Evolutionary conservation across 805 yeast species (phyloP), one percentile per base, ranked within the genome.

Genomic region (Spathaspora passalidarum): DNA sequence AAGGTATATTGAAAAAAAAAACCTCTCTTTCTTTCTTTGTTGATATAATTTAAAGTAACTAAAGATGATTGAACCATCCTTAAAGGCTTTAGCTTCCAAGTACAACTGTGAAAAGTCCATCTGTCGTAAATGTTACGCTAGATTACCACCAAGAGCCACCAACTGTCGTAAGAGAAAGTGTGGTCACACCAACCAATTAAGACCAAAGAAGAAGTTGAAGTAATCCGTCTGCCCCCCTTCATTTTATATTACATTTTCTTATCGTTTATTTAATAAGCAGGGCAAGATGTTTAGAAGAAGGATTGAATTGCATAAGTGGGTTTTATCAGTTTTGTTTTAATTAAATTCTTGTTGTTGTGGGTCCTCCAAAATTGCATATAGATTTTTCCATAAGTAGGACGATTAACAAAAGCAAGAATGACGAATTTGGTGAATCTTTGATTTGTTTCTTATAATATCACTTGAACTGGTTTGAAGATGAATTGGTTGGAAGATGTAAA

Each of bases 101-200:
- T 94, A 87, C 92, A 94, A 94, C 96, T 94, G 98, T 84, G 99
- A 94, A 62, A 94, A 94, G 81, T 76, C 96, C 61, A 92, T 94
- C 76, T 94, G 99, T 86, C 95, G 99, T 81, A 88, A 91, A 77
- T 94, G 99, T 84, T 94, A 94, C 86, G 97, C 99, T 68, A 94
- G 99, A 85, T 91, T 94, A 73, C 99, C 99, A 73, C 97, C 99
- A 80, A 95, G 98, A 88, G 99, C 99, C 68, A 94, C 98, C 79
- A 94, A 94, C 97, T 94, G 99, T 86, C 90, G 99, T 84, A 94
- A 94, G 98, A 90, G 97, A 89, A 94, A 94, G 86, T 94, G 99
- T 81, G 99, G 99, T 73, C 99, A 94, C 95, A 83, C 97, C 76
- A 94, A 94, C 86, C 99, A 94, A 84, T 88, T 94, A 79, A 90